Evolutionary conservation across 192 early-diverging fungal species (phyloP).

Genomic region (Mortierella antarctica): DNA sequence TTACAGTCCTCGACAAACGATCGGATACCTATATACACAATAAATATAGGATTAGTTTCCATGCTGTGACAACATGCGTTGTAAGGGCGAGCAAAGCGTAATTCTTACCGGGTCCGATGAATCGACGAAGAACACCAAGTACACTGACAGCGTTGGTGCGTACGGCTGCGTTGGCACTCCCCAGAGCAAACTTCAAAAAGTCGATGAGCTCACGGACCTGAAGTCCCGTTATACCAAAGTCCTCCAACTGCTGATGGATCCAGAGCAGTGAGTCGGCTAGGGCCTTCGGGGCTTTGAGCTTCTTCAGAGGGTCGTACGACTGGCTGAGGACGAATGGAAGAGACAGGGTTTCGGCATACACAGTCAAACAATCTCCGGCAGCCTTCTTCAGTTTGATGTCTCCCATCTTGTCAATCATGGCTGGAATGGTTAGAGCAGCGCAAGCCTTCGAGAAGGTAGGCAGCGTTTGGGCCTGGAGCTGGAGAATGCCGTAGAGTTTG

Average conservation of each 20-base stretch:
- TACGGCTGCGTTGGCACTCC: constrained; percentile 87
- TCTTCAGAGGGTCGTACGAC: constrained; percentile 79
- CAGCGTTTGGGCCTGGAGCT: constrained; percentile 71
- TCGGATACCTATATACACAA: constrained; percentile 70
- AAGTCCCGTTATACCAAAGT: constrained; percentile 90
- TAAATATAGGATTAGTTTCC: constrained; percentile 6
- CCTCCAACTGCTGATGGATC: constrained; percentile 86
- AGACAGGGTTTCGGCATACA: constrained; percentile 79
- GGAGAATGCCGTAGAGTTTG: constrained; percentile 79
- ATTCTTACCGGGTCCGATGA: constrained; percentile 77
- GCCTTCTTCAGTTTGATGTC: constrained; percentile 94
- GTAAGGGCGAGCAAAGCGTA: background rate
- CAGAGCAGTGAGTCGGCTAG: constrained; percentile 88
- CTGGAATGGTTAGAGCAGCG: constrained; percentile 78
- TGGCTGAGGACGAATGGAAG: constrained; percentile 86
- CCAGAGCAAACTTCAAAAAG: constrained; percentile 82
- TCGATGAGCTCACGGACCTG: constrained; percentile 82
- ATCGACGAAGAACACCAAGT: constrained; percentile 84
- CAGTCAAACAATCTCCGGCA: constrained; percentile 81
- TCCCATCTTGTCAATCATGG: constrained; percentile 91
- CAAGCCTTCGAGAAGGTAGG: constrained; percentile 76
- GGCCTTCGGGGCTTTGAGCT: constrained; percentile 90
- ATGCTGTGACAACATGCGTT: background rate
- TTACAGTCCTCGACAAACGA: constrained; percentile 90
- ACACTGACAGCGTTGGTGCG: constrained; percentile 83